A percentile compares a stretch with the other conserved stretches of the same genome.
Conservation (phyloP, 106 monocot genomes). For the Dioscorea dumetorum region DNA sequence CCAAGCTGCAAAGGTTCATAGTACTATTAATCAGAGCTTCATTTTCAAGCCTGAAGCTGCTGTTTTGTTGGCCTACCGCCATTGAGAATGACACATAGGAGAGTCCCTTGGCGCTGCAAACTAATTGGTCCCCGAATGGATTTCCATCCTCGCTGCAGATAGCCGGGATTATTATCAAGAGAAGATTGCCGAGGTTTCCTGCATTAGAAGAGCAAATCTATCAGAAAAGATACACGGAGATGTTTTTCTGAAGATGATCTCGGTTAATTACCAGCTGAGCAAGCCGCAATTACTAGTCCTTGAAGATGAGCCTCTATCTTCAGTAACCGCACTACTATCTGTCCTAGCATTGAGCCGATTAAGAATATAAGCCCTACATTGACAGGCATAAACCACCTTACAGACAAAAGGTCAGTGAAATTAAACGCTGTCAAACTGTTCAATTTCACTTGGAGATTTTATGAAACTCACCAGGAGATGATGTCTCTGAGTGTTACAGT, state of each 20-base stretch:
- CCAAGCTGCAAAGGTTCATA: constrained; percentile 41
- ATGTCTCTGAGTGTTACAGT: constrained; percentile 48
- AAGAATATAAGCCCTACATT: constrained; percentile 36
- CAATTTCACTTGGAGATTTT: neutral
- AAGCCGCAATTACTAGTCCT: constrained; percentile 30
- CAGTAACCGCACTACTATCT: constrained; percentile 33
- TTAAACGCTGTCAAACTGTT: too few relatives aligned
- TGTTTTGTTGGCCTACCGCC: constrained; percentile 29
- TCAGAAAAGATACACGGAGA: constrained; percentile 1
- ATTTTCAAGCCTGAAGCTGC: too few relatives aligned
- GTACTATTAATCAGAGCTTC: too few relatives aligned
- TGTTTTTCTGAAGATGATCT: neutral
- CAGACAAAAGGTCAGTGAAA: neutral
- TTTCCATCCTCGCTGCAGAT: constrained; percentile 30
- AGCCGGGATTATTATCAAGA: constrained; percentile 48
- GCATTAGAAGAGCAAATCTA: neutral
- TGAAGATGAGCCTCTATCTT: constrained; percentile 20
- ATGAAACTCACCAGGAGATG: constrained; percentile 39
- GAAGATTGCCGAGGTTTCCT: constrained; percentile 61
- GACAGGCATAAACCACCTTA: constrained; percentile 65
- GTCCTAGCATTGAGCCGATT: constrained; percentile 32
- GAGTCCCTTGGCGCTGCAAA: constrained; percentile 31
- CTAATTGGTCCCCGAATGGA: constrained; percentile 26
- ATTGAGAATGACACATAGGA: constrained; percentile 58
- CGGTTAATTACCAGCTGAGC: constrained; percentile 33